Conservation (phyloP, 2,329 filamentous ascomycete genomes). For the Xylariaceae sp. region DNA sequence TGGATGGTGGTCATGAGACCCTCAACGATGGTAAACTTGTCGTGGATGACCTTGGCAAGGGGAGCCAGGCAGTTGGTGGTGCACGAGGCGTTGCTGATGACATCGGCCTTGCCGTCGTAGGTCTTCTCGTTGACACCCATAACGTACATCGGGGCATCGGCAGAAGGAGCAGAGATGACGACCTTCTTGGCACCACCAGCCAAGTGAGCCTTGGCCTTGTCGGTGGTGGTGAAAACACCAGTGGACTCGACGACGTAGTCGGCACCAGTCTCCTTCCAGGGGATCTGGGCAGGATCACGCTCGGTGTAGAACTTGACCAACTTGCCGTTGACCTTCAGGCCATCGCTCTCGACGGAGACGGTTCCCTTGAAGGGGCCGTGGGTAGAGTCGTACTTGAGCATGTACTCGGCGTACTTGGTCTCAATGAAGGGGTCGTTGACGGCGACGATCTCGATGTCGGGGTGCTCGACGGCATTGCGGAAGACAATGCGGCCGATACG, state of each 20-base stretch:
- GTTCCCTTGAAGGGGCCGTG: slow-evolving; percentile 96
- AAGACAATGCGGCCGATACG: slow-evolving; percentile 99
- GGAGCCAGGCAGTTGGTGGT: slow-evolving; percentile 99
- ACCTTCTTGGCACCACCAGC: slow-evolving; percentile 98
- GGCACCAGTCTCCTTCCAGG: slow-evolving; percentile 82
- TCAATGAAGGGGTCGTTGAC: slow-evolving; percentile 99
- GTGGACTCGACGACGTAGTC: slow-evolving; percentile 97
- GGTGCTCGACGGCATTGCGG: slow-evolving; percentile 92
- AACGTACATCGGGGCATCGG: slow-evolving; percentile 99
- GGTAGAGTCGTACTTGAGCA: slow-evolving; percentile 99
- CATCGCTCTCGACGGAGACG: slow-evolving; percentile 65
- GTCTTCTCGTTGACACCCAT: slow-evolving; percentile 97
- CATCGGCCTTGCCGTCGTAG: slow-evolving; percentile 85
- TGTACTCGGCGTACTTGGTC: slow-evolving; percentile 95
- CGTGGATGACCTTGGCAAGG: slow-evolving; percentile 98
- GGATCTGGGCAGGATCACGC: slow-evolving; percentile 84
- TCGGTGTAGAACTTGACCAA: slow-evolving; percentile 91
- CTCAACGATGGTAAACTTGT: slow-evolving; percentile 96
- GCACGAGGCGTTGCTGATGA: slow-evolving; percentile 99
- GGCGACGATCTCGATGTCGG: slow-evolving; percentile 86
- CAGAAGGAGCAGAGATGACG: slow-evolving; percentile 85
- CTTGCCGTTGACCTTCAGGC: slow-evolving; percentile 91
- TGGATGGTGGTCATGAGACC: slow-evolving; percentile 99
- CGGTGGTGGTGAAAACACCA: slow-evolving; percentile 97
- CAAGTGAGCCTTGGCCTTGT: slow-evolving; percentile 92